phyloP scores from a whole-genome alignment of 176 grass and related monocot genomes.

The Ensete ventricosum region DNA sequence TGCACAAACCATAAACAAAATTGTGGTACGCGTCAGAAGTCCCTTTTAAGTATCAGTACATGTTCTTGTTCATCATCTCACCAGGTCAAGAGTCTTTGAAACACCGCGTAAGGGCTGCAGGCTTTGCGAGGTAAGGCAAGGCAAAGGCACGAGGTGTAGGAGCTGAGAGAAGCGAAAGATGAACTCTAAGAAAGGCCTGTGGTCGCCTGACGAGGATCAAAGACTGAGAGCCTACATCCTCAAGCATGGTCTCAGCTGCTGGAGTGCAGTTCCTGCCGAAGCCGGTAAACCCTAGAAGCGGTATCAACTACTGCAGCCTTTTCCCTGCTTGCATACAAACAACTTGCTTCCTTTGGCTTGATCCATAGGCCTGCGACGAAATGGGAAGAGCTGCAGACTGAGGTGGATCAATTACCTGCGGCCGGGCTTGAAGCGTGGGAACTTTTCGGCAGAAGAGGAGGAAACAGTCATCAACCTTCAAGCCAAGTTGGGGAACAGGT shows the following conservation, averaged over 20 bases:
- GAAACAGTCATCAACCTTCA: constrained; percentile 17
- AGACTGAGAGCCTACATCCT: constrained; percentile 24
- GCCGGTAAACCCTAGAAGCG: constrained; percentile 5
- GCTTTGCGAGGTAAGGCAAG: too few species aligned
- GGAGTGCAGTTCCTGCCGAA: constrained; percentile 23
- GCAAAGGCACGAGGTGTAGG: too few species aligned
- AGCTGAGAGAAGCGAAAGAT: neutral
- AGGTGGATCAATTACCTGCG: constrained; percentile 37
- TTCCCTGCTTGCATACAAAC: too few species aligned
- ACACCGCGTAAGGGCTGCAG: too few species aligned
- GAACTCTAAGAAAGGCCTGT: constrained; percentile 18
- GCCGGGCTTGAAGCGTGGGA: constrained; percentile 22
- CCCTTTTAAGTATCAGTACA: too few species aligned
- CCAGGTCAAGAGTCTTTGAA: too few species aligned
- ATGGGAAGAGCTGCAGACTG: constrained; percentile 36
- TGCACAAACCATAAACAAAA: too few species aligned
- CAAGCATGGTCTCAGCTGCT: constrained; percentile 26
- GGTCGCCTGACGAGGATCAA: constrained; percentile 32
- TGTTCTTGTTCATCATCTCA: too few species aligned
- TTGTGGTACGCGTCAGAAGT: too few species aligned
- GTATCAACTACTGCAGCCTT: too few species aligned
- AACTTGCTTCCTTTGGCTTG: neutral
- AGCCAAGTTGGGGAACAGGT: constrained; percentile 27
- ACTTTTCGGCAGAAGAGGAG: constrained; percentile 8
- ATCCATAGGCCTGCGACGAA: constrained; percentile 21